Evolutionary conservation across 139 green algal genomes (phyloP), one percentile per base, ranked within the genome.

Genomic region (Dunaliella sp.): DNA sequence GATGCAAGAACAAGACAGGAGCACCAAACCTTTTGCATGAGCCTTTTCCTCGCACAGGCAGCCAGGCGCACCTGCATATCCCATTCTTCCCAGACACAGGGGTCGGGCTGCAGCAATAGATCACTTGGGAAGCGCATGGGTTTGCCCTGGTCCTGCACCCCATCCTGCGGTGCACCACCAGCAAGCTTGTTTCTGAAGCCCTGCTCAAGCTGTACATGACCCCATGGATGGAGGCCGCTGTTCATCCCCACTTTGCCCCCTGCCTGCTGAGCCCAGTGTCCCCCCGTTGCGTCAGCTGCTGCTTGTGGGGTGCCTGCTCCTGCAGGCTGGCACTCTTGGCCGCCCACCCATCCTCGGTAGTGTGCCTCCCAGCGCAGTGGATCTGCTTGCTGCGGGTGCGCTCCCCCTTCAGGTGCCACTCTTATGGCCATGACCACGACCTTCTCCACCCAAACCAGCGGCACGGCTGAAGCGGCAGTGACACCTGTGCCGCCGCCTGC

Each of bases 1-100:
- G n/a, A n/a, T n/a, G n/a, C n/a, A n/a, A n/a, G n/a, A n/a, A n/a
- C n/a, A n/a, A n/a, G n/a, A n/a, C n/a, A n/a, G n/a, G n/a, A n/a
- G n/a, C n/a, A n/a, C n/a, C n/a, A n/a, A n/a, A n/a, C n/a, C n/a
- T n/a, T n/a, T n/a, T n/a, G n/a, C n/a, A n/a, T n/a, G n/a, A n/a
- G n/a, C n/a, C n/a, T n/a, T n/a, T n/a, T n/a, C n/a, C n/a, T n/a
- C n/a, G n/a, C n/a, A n/a, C n/a, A n/a, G n/a, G n/a, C n/a, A n/a
- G n/a, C n/a, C n/a, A n/a, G 34, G 24, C 81, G 30, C 59, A 83
- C 86, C 86, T 84, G 75, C 86, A 89, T 82, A 73, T 90, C 87
- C 87, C 87, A 90, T 35, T 88, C 87, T 48, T 90, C 87, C 87
- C 87, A 90, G 26, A 59, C 78, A 31, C 72, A 78, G 1, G 87